phyloP scores from a whole-genome alignment of 1,139 yeast genomes.

The Candida sojae region DNA sequence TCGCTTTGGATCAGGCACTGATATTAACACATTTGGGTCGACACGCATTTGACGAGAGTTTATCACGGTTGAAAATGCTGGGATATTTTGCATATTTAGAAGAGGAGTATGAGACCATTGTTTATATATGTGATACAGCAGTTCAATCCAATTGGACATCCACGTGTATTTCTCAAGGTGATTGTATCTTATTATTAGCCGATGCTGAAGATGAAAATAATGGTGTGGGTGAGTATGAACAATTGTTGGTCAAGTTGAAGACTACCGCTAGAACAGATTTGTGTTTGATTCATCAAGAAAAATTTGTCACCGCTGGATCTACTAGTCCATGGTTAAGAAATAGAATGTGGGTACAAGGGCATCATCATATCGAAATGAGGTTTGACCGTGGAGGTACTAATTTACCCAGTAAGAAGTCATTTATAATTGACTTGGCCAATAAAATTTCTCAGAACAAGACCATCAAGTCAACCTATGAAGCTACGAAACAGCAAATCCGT shows the following conservation, averaged over 20 bases:
- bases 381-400: slow-evolving; percentile 23
- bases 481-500: slow-evolving; percentile 28
- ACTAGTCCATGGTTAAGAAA: slow-evolving; percentile 84
- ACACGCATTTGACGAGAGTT: slow-evolving; percentile 83
- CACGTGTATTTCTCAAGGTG: slow-evolving; percentile 93
- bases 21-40: slow-evolving; percentile 81
- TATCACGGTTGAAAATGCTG: slow-evolving; percentile 80
- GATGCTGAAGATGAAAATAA: slow-evolving; percentile 70
- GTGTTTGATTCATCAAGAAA: slow-evolving; percentile 80
- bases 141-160: slow-evolving; percentile 87
- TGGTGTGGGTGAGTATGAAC: slow-evolving; percentile 83
- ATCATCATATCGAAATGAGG: slow-evolving; percentile 82
- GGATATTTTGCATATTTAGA: slow-evolving; percentile 92
- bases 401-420: slow-evolving; percentile 18
- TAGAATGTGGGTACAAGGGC: slow-evolving; percentile 88
- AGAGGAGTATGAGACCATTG: slow-evolving; percentile 82
- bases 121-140: slow-evolving; percentile 86
- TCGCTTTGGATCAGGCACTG: slow-evolving; percentile 79
- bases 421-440: slow-evolving; percentile 41
- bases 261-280: slow-evolving; percentile 90
- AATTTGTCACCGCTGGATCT: slow-evolving; percentile 79
- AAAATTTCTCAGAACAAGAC: slow-evolving; percentile 35
- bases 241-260: slow-evolving; percentile 68
- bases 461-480: slow-evolving; percentile 34
- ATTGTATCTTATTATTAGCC: slow-evolving; percentile 74